A percentile compares a stretch with the other conserved stretches of the same genome.
phyloP scores from a whole-genome alignment of 2,329 filamentous ascomycete genomes.

The Chlorencoelia australis region DNA sequence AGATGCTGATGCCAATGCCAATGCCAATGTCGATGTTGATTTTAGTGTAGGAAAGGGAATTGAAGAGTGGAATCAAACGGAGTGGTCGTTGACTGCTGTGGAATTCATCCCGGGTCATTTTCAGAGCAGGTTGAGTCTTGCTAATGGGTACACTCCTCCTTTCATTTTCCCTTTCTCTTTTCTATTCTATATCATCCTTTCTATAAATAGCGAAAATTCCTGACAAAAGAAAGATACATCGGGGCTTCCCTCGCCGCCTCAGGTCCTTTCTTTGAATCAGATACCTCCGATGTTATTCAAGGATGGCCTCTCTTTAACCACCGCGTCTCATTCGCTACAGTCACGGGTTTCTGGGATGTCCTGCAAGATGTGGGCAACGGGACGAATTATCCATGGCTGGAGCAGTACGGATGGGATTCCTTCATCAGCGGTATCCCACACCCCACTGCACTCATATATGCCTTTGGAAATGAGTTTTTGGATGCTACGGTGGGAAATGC shows the following conservation, averaged over 20 bases:
- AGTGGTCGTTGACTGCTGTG: slow-evolving; percentile 23
- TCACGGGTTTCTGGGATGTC: slow-evolving; percentile 56
- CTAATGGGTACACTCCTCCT: slow-evolving; percentile 23
- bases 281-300: slow-evolving; percentile 23
- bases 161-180: too few species aligned
- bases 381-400: slow-evolving; percentile 58
- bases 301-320: slow-evolving; percentile 59
- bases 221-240: too few species aligned
- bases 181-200: too few species aligned
- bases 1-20: too few species aligned
- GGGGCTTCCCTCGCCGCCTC: slow-evolving; percentile 23
- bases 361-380: slow-evolving; percentile 44
- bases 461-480: slow-evolving; percentile 44
- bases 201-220: too few species aligned
- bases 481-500: slow-evolving; percentile 48
- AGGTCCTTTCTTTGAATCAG: slow-evolving; percentile 26
- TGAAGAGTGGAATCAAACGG: slow-evolving; percentile 21
- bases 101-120: slow-evolving; percentile 23
- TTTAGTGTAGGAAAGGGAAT: slow-evolving; percentile 20
- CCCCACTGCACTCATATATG: slow-evolving; percentile 50
- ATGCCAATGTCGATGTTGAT: too few species aligned
- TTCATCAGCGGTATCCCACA: slow-evolving; percentile 64
- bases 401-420: slow-evolving; percentile 59
- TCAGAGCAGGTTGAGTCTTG: slow-evolving; percentile 24
- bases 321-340: slow-evolving; percentile 55